Conservation (phyloP, 2,329 filamentous ascomycete genomes). For the Diaporthe caulivora region DNA sequence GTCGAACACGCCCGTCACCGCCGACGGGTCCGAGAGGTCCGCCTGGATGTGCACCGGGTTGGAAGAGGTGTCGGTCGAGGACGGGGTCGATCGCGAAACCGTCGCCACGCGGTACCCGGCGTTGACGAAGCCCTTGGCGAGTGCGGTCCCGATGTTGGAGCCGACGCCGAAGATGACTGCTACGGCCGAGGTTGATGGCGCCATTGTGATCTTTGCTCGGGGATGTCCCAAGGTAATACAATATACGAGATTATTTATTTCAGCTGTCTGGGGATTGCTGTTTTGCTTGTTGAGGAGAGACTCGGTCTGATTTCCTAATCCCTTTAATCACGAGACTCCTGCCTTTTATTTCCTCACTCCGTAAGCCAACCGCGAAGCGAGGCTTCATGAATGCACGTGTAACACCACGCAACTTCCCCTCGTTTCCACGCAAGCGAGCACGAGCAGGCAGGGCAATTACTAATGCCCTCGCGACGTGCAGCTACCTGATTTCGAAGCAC, state of each 20-base stretch:
- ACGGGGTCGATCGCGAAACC: slow-evolving; percentile 37
- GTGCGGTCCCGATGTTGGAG: slow-evolving; percentile 37
- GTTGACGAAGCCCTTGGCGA: slow-evolving; percentile 37
- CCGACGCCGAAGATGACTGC: slow-evolving; percentile 40
- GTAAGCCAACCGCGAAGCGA: background rate
- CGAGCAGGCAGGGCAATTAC: background rate
- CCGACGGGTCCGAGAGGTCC: slow-evolving; percentile 33
- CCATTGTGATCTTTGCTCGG: background rate
- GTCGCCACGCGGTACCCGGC: slow-evolving; percentile 38
- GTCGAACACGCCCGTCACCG: slow-evolving; percentile 25
- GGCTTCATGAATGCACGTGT: background rate
- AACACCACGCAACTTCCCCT: background rate
- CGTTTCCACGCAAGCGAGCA: background rate
- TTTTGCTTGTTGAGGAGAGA: background rate
- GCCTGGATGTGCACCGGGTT: slow-evolving; percentile 36
- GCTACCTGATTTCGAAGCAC: slow-evolving; percentile 13
- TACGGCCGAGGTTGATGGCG: slow-evolving; percentile 19
- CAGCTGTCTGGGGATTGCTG: background rate
- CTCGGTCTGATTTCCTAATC: background rate
- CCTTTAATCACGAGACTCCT: background rate
- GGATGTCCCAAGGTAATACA: too few species aligned
- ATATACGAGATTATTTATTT: background rate
- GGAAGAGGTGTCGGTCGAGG: slow-evolving; percentile 7
- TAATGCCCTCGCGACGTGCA: slow-evolving; percentile 7
- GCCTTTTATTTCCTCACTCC: background rate